These are phyloP conservation scores for Penicillium verhagenii DNA, from an alignment of 495 filamentous ascomycete genomes.

Conservation along the genomic window DNA sequence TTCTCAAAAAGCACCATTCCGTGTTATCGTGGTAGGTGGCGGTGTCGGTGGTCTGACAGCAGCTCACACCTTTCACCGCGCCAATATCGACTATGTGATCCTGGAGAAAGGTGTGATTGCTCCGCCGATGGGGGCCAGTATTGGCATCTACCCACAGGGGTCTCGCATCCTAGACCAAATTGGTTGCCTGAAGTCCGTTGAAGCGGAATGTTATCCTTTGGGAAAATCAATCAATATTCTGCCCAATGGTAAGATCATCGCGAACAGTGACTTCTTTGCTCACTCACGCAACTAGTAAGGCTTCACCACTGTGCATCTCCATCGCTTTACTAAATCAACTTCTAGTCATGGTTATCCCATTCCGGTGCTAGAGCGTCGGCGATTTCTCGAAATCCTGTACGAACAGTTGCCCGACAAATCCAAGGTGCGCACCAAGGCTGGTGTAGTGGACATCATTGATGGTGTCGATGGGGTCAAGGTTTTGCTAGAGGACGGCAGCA, in stretches of 20 bases:
- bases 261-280: not conserved
- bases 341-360: constrained; percentile 26
- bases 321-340: not conserved
- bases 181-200: constrained; percentile 20
- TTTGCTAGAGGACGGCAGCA: constrained; percentile 34
- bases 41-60: constrained; percentile 47
- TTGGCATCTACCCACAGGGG: constrained; percentile 33
- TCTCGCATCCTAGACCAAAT: constrained; percentile 50
- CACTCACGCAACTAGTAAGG: not conserved
- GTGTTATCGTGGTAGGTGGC: constrained; percentile 51
- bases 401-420: constrained; percentile 33
- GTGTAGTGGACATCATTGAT: constrained; percentile 30
- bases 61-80: constrained; percentile 40
- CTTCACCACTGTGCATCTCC: not conserved
- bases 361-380: constrained; percentile 32
- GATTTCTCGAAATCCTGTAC: constrained; percentile 31
- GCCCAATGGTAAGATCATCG: not conserved
- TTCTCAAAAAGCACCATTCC: constrained; percentile 9
- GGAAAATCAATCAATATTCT: not conserved
- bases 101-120: constrained; percentile 38
- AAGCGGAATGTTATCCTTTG: not conserved
- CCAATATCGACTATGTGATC: constrained; percentile 49
- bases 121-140: constrained; percentile 37
- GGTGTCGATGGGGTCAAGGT: constrained; percentile 25
- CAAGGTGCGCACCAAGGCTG: constrained; percentile 30